Percentiles rank a stretch among this genome's conserved stretches.
phyloP scores from a whole-genome alignment of 208 protist genomes.

The Trypanosoma melophagium region DNA sequence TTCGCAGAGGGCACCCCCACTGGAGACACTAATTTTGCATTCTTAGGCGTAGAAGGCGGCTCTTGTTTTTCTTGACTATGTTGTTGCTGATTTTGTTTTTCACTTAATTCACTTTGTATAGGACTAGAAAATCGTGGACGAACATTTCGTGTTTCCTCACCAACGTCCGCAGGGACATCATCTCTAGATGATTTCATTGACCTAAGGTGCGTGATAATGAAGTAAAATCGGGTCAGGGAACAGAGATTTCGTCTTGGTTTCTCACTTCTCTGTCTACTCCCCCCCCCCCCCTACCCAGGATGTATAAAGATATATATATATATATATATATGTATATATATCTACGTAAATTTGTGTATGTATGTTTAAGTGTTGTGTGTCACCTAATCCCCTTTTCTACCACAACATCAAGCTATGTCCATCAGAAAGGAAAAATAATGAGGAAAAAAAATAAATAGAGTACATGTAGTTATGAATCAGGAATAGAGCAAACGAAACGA shows the following conservation, averaged over 20 bases:
- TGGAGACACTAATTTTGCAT: background rate
- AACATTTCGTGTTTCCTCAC: slow-evolving; percentile 6
- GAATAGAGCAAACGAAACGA: too few relatives aligned
- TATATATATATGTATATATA: slow-evolving; percentile 9
- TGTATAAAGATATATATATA: background rate
- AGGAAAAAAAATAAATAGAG: background rate
- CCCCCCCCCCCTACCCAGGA: background rate
- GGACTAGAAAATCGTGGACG: slow-evolving; percentile 8
- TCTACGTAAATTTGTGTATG: too few relatives aligned
- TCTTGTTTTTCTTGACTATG: background rate
- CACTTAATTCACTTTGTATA: background rate
- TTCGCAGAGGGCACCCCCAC: background rate
- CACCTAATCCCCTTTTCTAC: too few relatives aligned
- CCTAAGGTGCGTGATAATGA: background rate
- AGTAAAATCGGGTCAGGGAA: too few relatives aligned
- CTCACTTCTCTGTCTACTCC: too few relatives aligned
- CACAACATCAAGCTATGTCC: too few relatives aligned
- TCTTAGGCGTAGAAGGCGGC: background rate
- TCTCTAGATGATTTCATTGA: slow-evolving; percentile 5
- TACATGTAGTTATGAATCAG: too few relatives aligned
- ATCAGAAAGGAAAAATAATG: slow-evolving; percentile 2
- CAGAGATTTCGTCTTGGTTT: too few relatives aligned
- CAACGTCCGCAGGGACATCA: slow-evolving; percentile 1
- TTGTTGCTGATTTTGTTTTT: background rate
- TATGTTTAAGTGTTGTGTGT: background rate